Evolutionary conservation across 1,139 yeast genomes (phyloP), one percentile per base, ranked within the genome.

Genomic region (Yamadazyma friedrichii): DNA sequence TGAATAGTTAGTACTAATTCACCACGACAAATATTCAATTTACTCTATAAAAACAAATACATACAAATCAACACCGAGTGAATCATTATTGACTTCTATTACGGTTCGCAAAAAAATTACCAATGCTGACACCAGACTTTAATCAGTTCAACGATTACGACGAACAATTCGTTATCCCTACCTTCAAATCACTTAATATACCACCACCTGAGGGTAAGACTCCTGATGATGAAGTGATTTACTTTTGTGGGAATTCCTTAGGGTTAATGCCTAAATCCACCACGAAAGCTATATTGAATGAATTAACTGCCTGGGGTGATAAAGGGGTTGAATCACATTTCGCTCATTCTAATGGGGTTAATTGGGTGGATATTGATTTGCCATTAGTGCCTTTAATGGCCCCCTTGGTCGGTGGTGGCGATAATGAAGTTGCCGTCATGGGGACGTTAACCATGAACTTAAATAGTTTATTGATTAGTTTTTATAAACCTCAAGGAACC

Each of bases 281-380:
- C 0, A 68, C 78, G 24, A 51, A 52, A 2, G 86, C 88, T 15
- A 68, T 91, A 11, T 64, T 64, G 36, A 71, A 67, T 30, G 97
- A 91, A 61, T 66, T 91, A 33, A 76, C 80, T 46, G 95, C 94
- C 0, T 91, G 98, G 98, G 68, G 77, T 25, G 70, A 62, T 31
- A 70, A 89, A 36, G 97, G 83, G 0, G 98, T 91, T 3, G 89
- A 86, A 46, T 78, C 94, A 0, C 98, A 91, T 59, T 88, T 88
- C 62, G 74, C 79, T 44, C 88, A 86, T 47, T 85, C 83, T 1
- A 33, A 24, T 6, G 35, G 29, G 3, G 78, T 85, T 2, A 58
- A 78, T 6, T 91, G 98, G 97, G 84, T 87, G 38, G 85, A 85
- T 47, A 82, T 87, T 36, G 97, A 89, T 55, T 68, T 86, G 39